These are phyloP conservation scores for Populus hybrid DNA, from an alignment of 441 rosid species.

Conservation along the genomic window DNA sequence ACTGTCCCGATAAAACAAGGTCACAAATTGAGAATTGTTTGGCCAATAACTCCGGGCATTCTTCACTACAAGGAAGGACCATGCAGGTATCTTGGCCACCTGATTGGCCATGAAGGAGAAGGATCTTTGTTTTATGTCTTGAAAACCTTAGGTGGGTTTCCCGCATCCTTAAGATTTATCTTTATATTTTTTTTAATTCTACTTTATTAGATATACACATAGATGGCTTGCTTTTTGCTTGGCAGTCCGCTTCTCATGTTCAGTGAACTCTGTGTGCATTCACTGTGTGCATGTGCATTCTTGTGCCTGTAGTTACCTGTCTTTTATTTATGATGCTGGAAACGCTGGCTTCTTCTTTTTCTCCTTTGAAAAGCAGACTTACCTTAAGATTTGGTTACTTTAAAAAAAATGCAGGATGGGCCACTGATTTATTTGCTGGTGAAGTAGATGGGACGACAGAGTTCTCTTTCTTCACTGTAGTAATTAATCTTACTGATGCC, in stretches of 20 bases:
- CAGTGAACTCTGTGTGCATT: neutral
- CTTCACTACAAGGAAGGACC: slow-evolving; percentile 83
- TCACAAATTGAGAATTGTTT: slow-evolving; percentile 60
- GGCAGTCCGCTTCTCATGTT: neutral
- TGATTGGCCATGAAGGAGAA: slow-evolving; percentile 96
- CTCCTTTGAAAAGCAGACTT: neutral
- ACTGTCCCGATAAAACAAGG: slow-evolving; percentile 86
- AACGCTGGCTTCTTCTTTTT: neutral
- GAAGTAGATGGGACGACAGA: slow-evolving; percentile 72
- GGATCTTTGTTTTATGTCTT: slow-evolving; percentile 83
- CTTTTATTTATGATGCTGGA: neutral
- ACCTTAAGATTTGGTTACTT: slow-evolving; percentile 1
- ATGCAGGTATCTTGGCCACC: slow-evolving; percentile 83
- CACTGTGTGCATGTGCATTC: neutral
- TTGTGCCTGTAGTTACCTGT: neutral
- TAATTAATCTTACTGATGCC: slow-evolving; percentile 76
- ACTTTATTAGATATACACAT: neutral
- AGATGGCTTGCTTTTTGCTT: neutral
- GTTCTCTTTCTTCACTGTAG: slow-evolving; percentile 72
- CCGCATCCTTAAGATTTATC: neutral
- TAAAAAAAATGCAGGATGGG: slow-evolving; percentile 67
- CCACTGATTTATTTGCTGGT: slow-evolving; percentile 69
- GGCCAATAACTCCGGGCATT: slow-evolving; percentile 92
- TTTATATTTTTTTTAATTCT: neutral
- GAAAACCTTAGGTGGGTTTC: slow-evolving; percentile 73